These are phyloP conservation scores for Tilletia walkeri DNA, from an alignment of 1,284 basidiomycete species.

Conservation along the genomic window DNA sequence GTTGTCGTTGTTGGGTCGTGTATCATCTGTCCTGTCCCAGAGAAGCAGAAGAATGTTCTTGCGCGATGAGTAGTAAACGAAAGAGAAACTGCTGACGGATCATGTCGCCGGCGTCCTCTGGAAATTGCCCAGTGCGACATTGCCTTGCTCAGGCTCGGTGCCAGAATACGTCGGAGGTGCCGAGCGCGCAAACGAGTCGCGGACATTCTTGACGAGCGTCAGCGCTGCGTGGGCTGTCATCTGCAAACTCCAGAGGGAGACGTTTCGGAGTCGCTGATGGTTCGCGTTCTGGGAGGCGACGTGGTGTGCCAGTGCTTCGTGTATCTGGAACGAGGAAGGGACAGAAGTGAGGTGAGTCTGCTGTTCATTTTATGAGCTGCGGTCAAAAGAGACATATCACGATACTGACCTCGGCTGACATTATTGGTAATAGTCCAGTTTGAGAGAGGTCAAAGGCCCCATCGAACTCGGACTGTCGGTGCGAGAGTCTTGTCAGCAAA, in stretches of 20 bases:
- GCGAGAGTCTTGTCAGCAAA: constrained; percentile 54
- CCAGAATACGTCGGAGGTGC: neutral
- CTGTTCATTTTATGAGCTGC: constrained; percentile 3
- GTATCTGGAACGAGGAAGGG: constrained; percentile 30
- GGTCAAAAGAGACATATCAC: neutral
- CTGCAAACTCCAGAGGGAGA: constrained; percentile 49
- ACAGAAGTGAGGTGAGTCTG: neutral
- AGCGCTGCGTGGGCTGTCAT: constrained; percentile 34
- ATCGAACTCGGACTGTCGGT: constrained; percentile 45
- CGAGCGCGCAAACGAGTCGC: constrained; percentile 17
- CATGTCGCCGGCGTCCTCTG: too few species aligned
- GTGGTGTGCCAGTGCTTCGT: constrained; percentile 53
- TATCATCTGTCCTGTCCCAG: too few species aligned
- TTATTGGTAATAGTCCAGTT: constrained; percentile 50
- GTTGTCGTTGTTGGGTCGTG: too few species aligned
- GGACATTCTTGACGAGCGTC: constrained; percentile 24
- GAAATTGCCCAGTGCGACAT: too few species aligned
- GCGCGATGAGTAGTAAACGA: too few species aligned
- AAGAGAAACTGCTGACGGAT: too few species aligned
- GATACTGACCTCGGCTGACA: constrained; percentile 39
- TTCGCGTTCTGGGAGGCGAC: constrained; percentile 49
- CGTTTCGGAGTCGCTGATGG: constrained; percentile 43
- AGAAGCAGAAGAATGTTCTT: too few species aligned
- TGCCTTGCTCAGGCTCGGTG: neutral
- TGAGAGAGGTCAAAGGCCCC: constrained; percentile 53